Evolutionary conservation across 345 rosid genomes (phyloP).

Genomic region (Hibiscus syriacus): DNA sequence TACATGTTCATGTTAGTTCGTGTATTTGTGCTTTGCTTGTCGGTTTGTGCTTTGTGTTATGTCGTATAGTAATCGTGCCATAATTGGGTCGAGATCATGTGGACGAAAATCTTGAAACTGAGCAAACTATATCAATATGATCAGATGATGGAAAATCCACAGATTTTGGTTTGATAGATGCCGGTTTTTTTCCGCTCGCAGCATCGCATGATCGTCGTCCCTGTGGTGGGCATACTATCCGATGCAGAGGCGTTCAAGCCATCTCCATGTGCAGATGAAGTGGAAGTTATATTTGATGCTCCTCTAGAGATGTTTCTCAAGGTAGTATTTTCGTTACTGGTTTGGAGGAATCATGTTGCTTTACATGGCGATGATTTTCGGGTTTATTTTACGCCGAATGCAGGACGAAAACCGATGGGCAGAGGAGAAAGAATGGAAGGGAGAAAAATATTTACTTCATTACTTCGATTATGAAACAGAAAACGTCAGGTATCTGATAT

Average conservation of each 20-base stretch:
- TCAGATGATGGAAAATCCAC: no score
- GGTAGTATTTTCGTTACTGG: slow-evolving; percentile 19
- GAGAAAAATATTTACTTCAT: slow-evolving; percentile 50
- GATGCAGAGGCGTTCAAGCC: slow-evolving; percentile 45
- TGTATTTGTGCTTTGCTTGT: not conserved
- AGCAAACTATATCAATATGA: no score
- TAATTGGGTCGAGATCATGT: no score
- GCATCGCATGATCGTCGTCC: slow-evolving; percentile 41
- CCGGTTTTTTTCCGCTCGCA: slow-evolving; percentile 17
- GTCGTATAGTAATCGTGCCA: no score
- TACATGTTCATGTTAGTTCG: not conserved
- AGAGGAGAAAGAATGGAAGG: slow-evolving; percentile 76
- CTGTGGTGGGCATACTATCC: slow-evolving; percentile 45
- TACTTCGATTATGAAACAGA: slow-evolving; percentile 50
- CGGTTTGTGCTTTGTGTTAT: not conserved
- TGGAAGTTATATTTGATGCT: slow-evolving; percentile 56
- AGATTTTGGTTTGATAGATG: no score
- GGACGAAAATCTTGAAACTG: no score
- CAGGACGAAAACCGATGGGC: slow-evolving; percentile 70
- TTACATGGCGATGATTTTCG: no score
- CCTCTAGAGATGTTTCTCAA: slow-evolving; percentile 75
- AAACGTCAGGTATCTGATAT: slow-evolving; percentile 45
- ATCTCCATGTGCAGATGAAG: slow-evolving; percentile 38
- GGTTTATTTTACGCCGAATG: not conserved
- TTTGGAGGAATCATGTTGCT: not conserved